Percentiles rank a stretch among this genome's conserved stretches.
phyloP scores from a whole-genome alignment of 148 eudicot genomes.

The Persicaria maculosa region DNA sequence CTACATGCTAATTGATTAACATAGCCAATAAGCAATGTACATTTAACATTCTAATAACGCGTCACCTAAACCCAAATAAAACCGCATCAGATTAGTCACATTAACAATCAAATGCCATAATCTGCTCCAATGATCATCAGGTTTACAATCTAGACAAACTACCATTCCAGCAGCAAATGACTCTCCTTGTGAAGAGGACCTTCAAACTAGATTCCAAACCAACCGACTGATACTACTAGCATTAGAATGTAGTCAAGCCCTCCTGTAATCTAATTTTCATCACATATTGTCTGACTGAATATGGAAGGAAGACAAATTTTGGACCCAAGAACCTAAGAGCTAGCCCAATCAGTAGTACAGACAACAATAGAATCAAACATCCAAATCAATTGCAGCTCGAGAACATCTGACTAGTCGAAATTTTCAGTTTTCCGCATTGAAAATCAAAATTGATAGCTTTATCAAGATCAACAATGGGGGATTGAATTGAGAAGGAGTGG shows the following conservation, averaged over 20 bases:
- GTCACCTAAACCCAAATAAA: neutral
- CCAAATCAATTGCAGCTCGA: neutral
- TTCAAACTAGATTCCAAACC: neutral
- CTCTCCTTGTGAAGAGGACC: neutral
- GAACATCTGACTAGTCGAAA: neutral
- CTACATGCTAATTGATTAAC: neutral
- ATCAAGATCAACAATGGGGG: neutral
- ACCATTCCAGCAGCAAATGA: neutral
- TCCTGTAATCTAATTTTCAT: neutral
- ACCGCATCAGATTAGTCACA: neutral
- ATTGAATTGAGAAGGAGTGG: neutral
- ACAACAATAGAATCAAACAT: neutral
- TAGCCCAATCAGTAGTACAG: neutral
- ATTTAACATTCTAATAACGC: neutral
- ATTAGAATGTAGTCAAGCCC: neutral
- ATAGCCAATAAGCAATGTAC: neutral
- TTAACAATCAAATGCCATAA: neutral
- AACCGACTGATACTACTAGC: neutral
- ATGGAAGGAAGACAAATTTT: neutral
- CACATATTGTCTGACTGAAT: neutral
- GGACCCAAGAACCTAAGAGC: neutral
- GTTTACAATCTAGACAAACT: neutral
- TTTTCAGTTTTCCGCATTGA: neutral
- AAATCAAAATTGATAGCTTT: neutral
- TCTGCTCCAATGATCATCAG: neutral